Base-by-base conservation (phyloP, 192 early-diverging fungal genomes). In the Backusella mclennaniae region DNA sequence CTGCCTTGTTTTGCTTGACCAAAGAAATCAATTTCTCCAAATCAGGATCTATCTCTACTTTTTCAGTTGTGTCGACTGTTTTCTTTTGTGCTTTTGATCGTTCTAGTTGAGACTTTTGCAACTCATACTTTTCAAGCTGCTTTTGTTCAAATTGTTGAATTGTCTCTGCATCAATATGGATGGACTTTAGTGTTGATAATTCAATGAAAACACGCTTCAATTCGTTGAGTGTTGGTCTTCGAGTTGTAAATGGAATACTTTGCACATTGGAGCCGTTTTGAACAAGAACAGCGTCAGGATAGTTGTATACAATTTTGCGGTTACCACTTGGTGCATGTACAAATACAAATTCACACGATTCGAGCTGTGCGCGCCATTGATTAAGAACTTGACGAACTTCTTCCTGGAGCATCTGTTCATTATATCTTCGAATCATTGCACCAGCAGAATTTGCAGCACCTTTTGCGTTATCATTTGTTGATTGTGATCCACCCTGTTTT, bases 401-500 rank as follows among this genome's bases (percentile, higher is more conserved):
- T 46, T 82, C 74, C 76, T 90, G 85, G 8, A 99, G 82, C 35
- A 87, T 89, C 53, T 87, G 87, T 77, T 99, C 97, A 81, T 99
- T 98, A 83, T 97, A 92, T 76, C 95, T 84, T 41, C 98, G 86
- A 59, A 99, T 87, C 63, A 90, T 89, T 0, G 98, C 93, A 49
- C 98, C 98, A 6, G 96, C 98, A 29, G 95, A 90, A 76, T 95
- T 89, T 29, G 95, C 89, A 29, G 88, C 80, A 36, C 96, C 96
- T 78, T 95, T 95, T 5, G 92, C 82, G 44, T 83, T 88, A 85
- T 97, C 96, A 69, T 95, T 90, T 23, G 83, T 86, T 36, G 90
- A 89, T 84, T 99, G 98, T 26, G 94, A 88, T 0, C 97, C 97
- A 77, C 98, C 98, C 81, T 99, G 98, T 77, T 98, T 98, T 71